Percentiles rank a stretch among this genome's conserved stretches.
Conservation (phyloP, 768 basidiomycete genomes). For the Lepiota venenata region DNA sequence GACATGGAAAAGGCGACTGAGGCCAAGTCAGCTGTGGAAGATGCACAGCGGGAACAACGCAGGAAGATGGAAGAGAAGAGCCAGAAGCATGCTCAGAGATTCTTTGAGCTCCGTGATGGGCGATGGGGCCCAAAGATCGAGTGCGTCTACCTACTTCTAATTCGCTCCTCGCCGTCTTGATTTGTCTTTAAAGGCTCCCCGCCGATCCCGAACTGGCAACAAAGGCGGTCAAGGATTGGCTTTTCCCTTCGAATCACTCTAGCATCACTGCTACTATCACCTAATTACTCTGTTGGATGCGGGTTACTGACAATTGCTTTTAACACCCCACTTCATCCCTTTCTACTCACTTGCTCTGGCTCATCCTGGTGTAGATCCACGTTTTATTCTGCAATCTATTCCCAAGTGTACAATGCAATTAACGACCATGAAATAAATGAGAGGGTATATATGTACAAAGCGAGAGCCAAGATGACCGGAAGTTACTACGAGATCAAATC, state of each 20-base stretch:
- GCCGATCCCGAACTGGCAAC: slow-evolving; percentile 66
- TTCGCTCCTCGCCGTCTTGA: slow-evolving; percentile 8
- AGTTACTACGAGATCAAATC: background rate
- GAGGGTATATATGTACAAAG: slow-evolving; percentile 20
- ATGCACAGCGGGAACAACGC: slow-evolving; percentile 82
- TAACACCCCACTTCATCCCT: background rate
- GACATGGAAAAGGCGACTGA: slow-evolving; percentile 95
- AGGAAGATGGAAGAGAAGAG: slow-evolving; percentile 73
- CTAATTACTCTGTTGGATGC: background rate
- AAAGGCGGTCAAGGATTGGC: slow-evolving; percentile 71
- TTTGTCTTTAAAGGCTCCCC: slow-evolving; percentile 47
- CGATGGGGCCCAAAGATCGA: slow-evolving; percentile 79
- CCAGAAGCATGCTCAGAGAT: slow-evolving; percentile 66
- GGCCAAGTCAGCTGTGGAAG: slow-evolving; percentile 89
- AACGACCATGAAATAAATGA: slow-evolving; percentile 12
- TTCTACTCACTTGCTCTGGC: slow-evolving; percentile 4
- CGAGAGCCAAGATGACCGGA: background rate
- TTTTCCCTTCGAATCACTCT: slow-evolving; percentile 45
- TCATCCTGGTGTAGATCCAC: slow-evolving; percentile 22
- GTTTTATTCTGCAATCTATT: slow-evolving; percentile 28
- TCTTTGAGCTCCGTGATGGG: slow-evolving; percentile 74
- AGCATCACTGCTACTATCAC: background rate
- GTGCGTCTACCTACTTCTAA: slow-evolving; percentile 22
- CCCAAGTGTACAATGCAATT: slow-evolving; percentile 25
- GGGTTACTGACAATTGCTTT: background rate